Conservation (phyloP, 2,329 filamentous ascomycete species). For the Aureobasidium musti region DNA sequence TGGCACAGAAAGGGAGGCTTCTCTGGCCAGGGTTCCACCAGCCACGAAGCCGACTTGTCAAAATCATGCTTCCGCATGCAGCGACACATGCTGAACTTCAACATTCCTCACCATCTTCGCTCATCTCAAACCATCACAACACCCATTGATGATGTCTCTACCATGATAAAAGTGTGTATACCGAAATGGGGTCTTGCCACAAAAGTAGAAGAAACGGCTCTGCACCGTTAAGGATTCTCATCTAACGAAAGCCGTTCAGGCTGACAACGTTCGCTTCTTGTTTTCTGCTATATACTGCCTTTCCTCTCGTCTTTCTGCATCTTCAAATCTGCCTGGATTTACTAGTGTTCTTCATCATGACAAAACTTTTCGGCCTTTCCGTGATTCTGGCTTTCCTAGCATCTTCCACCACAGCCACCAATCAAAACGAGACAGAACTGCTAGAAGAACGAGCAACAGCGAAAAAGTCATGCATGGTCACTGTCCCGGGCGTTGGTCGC, state of each 20-base stretch:
- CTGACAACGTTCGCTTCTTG: conserved; percentile 10
- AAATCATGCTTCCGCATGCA: not conserved
- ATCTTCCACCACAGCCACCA: not conserved
- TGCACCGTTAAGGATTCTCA: conserved; percentile 7
- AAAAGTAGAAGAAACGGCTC: not conserved
- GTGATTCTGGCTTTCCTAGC: not conserved
- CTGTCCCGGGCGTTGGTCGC: not conserved
- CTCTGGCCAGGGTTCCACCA: not conserved
- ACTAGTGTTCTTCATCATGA: no score
- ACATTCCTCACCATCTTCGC: not conserved
- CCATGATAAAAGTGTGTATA: not conserved
- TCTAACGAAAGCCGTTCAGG: conserved; percentile 24
- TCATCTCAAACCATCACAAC: conserved; percentile 22
- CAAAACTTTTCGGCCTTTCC: not conserved
- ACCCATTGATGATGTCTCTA: conserved; percentile 1
- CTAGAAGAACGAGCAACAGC: not conserved
- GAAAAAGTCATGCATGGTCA: conserved; percentile 16
- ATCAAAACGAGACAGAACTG: not conserved
- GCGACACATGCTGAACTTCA: not conserved
- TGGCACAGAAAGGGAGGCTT: no score
- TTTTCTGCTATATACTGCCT: not conserved
- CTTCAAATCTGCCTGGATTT: no score
- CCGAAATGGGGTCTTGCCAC: not conserved
- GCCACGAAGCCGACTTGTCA: not conserved
- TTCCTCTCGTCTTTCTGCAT: no score